Evolutionary conservation across 2,329 filamentous ascomycete genomes (phyloP).

Genomic region (Sclerotinia sclerotiorum): DNA sequence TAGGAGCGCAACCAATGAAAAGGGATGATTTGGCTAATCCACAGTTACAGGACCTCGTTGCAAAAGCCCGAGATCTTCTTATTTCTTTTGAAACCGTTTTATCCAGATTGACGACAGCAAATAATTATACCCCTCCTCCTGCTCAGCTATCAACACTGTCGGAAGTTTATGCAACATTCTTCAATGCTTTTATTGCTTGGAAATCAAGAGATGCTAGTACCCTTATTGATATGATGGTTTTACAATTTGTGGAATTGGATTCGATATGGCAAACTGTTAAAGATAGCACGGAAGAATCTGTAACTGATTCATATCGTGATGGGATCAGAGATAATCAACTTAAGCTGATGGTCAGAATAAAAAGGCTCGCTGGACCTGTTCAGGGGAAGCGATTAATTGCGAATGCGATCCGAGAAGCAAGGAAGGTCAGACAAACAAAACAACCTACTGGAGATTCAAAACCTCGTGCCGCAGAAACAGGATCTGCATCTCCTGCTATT

Average conservation of each 20-base stretch:
- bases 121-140: conserved; percentile 65
- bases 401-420: conserved; percentile 70
- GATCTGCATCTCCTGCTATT: conserved; percentile 43
- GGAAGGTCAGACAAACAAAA: conserved; percentile 63
- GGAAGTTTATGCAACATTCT: conserved; percentile 70
- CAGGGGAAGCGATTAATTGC: conserved; percentile 71
- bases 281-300: conserved; percentile 70
- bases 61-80: conserved; percentile 74
- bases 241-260: conserved; percentile 81
- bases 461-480: conserved; percentile 55
- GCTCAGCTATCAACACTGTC: conserved; percentile 62
- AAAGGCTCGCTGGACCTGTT: conserved; percentile 71
- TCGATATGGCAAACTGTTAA: conserved; percentile 83
- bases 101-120: conserved; percentile 62
- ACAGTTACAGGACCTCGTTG: conserved; percentile 68
- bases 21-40: conserved; percentile 59
- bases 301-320: conserved; percentile 73
- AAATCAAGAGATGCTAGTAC: conserved; percentile 77
- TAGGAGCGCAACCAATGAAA: conserved; percentile 49
- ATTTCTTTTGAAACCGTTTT: conserved; percentile 76
- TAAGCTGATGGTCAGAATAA: conserved; percentile 76
- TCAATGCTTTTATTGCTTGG: conserved; percentile 80
- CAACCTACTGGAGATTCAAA: conserved; percentile 68
- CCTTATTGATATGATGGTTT: conserved; percentile 79
- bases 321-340: conserved; percentile 81